Evolutionary conservation across 2,329 filamentous ascomycete genomes (phyloP).

Genomic region (Chaetomiaceae sp.): DNA sequence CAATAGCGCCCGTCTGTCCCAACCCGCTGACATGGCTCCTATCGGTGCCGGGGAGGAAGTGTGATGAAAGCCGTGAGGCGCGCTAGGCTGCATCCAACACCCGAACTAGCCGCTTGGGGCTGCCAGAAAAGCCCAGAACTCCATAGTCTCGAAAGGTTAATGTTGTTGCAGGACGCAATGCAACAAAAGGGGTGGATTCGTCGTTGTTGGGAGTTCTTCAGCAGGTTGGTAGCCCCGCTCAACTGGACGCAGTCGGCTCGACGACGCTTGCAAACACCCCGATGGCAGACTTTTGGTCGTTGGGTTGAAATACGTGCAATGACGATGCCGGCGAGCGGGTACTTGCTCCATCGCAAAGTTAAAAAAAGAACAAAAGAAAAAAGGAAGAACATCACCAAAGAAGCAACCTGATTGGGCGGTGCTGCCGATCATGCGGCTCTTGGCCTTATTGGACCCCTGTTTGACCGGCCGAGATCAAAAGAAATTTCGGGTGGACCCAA

Average conservation of each 20-base stretch:
- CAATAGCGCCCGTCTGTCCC: conserved; percentile 10
- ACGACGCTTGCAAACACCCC: no score
- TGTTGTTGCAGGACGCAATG: no score
- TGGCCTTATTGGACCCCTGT: conserved; percentile 8
- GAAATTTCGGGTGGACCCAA: conserved; percentile 1
- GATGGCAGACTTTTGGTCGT: no score
- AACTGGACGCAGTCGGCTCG: no score
- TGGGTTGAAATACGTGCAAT: no score
- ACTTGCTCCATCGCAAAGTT: not conserved
- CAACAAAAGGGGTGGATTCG: no score
- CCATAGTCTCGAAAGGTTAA: no score
- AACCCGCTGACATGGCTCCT: conserved; percentile 12
- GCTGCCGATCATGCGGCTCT: conserved; percentile 17
- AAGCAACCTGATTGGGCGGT: no score
- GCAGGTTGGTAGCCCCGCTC: no score
- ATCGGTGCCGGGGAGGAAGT: conserved; percentile 4
- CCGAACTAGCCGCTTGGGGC: not conserved
- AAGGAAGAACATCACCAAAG: not conserved
- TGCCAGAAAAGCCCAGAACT: conserved; percentile 2
- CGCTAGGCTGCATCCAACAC: conserved; percentile 6
- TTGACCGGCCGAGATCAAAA: not conserved
- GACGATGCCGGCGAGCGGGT: not conserved
- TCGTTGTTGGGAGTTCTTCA: no score
- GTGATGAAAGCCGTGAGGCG: not conserved
- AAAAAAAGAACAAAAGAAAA: conserved; percentile 9